These are phyloP conservation scores for Diaporthe destruens DNA, from an alignment of 2,329 filamentous ascomycete genomes.

Conservation along the genomic window DNA sequence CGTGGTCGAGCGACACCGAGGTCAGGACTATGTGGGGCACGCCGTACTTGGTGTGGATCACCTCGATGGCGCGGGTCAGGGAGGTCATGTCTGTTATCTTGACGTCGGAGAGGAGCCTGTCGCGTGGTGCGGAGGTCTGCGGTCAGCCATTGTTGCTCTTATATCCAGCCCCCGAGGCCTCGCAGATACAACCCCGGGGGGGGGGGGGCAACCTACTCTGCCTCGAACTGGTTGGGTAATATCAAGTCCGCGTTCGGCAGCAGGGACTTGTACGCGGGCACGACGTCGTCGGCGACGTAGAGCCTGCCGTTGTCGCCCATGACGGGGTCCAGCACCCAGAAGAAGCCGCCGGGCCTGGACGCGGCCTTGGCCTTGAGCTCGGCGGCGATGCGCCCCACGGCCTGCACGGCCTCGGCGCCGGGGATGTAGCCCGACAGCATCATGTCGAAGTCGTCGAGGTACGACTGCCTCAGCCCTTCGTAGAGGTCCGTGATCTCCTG, in stretches of 20 bases:
- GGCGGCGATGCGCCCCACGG: slow-evolving; percentile 85
- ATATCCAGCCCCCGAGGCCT: slow-evolving; percentile 23
- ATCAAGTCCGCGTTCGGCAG: slow-evolving; percentile 89
- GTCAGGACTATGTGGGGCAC: slow-evolving; percentile 95
- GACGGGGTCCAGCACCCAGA: slow-evolving; percentile 97
- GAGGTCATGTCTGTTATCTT: slow-evolving; percentile 82
- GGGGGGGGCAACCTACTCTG: slow-evolving; percentile 75
- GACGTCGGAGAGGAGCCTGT: slow-evolving; percentile 86
- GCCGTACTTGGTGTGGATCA: slow-evolving; percentile 79
- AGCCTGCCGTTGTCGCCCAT: slow-evolving; percentile 97
- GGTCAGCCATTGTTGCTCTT: background rate
- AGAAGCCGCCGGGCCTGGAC: slow-evolving; percentile 80
- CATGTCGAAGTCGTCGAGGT: slow-evolving; percentile 91
- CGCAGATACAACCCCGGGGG: slow-evolving; percentile 4
- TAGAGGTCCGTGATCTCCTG: slow-evolving; percentile 88
- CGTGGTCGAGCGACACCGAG: slow-evolving; percentile 78
- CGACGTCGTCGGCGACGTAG: slow-evolving; percentile 91
- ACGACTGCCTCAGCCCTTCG: slow-evolving; percentile 83
- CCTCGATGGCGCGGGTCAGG: slow-evolving; percentile 79
- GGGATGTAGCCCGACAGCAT: slow-evolving; percentile 96
- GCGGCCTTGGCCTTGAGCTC: slow-evolving; percentile 79
- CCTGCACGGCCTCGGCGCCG: slow-evolving; percentile 84
- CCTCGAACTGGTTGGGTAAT: slow-evolving; percentile 96
- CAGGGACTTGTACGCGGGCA: slow-evolving; percentile 88
- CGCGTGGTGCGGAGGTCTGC: too few species aligned